These are phyloP conservation scores for Lotmaria passim DNA, from an alignment of 208 protist genomes.

Conservation along the genomic window DNA sequence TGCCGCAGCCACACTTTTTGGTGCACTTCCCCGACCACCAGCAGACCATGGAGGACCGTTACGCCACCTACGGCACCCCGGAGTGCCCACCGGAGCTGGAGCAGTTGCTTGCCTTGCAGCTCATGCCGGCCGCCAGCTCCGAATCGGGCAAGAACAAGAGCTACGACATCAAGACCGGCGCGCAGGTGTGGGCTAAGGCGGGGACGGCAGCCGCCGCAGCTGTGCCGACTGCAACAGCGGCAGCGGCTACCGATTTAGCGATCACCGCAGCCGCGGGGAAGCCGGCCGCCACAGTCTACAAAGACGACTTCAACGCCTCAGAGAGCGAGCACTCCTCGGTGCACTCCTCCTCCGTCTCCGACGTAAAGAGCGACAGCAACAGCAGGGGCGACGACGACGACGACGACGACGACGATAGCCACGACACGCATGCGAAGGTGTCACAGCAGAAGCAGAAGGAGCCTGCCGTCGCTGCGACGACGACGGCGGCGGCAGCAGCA, in stretches of 20 bases:
- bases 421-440: neutral
- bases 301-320: conserved; percentile 4
- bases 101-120: conserved; percentile 64
- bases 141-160: conserved; percentile 88
- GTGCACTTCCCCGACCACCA: conserved; percentile 77
- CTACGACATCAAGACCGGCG: conserved; percentile 86
- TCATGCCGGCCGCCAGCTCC: conserved; percentile 81
- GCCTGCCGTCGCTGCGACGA: conserved; percentile 1
- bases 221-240: conserved; percentile 13
- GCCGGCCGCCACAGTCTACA: neutral
- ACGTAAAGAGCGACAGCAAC: conserved; percentile 10
- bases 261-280: conserved; percentile 17
- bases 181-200: conserved; percentile 52
- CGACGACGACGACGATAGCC: neutral
- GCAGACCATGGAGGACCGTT: conserved; percentile 72
- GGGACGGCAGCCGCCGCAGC: conserved; percentile 21
- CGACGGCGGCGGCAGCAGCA: conserved; percentile 3
- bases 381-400: conserved; percentile 9
- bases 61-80: conserved; percentile 61
- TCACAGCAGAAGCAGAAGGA: neutral
- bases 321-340: conserved; percentile 19
- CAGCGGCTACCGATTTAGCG: conserved; percentile 8
- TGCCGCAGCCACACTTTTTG: conserved; percentile 79
- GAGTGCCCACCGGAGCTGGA: conserved; percentile 83
- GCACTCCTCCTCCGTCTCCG: conserved; percentile 24